phyloP scores from a whole-genome alignment of 352 stramenopile species.

The Globisporangium emineosum region DNA sequence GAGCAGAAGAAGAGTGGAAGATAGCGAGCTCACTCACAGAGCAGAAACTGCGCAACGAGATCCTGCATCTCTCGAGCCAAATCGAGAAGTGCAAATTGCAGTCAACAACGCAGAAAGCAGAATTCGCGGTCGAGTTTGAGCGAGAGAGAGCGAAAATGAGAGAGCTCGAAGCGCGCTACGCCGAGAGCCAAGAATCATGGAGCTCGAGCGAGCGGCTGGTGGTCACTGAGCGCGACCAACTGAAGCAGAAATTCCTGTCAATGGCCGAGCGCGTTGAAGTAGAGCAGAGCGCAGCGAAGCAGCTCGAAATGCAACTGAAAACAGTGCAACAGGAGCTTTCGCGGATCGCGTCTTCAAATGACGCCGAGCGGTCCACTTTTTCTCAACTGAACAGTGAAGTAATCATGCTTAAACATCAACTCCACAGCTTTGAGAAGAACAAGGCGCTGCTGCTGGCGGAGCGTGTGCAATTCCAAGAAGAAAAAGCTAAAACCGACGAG shows the following conservation, averaged over 20 bases:
- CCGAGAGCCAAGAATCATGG: constrained; percentile 34
- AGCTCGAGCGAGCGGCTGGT: constrained; percentile 31
- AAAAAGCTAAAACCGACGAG: constrained; percentile 31
- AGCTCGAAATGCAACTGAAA: constrained; percentile 45
- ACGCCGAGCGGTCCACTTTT: constrained; percentile 32
- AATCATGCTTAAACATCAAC: constrained; percentile 53
- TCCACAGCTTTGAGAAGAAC: constrained; percentile 43
- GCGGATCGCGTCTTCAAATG: constrained; percentile 29
- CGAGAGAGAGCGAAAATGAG: constrained; percentile 30
- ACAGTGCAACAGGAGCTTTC: constrained; percentile 45
- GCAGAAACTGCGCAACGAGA: constrained; percentile 65
- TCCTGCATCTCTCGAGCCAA: constrained; percentile 54
- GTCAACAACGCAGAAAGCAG: constrained; percentile 29
- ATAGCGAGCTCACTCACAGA: constrained; percentile 39
- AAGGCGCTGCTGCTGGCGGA: constrained; percentile 39
- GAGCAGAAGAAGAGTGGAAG: constrained; percentile 37
- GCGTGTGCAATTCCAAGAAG: constrained; percentile 33
- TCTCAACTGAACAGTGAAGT: constrained; percentile 45
- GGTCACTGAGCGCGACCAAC: constrained; percentile 38
- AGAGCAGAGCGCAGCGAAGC: constrained; percentile 29
- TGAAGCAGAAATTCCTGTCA: constrained; percentile 53
- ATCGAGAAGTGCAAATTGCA: constrained; percentile 45
- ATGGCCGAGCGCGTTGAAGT: constrained; percentile 37
- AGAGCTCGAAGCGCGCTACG: constrained; percentile 36
- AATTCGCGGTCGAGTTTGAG: constrained; percentile 30